Evolutionary conservation across 306 rosid genomes (phyloP), one percentile per base, ranked within the genome.

Genomic region (Prunus kanzakura): DNA sequence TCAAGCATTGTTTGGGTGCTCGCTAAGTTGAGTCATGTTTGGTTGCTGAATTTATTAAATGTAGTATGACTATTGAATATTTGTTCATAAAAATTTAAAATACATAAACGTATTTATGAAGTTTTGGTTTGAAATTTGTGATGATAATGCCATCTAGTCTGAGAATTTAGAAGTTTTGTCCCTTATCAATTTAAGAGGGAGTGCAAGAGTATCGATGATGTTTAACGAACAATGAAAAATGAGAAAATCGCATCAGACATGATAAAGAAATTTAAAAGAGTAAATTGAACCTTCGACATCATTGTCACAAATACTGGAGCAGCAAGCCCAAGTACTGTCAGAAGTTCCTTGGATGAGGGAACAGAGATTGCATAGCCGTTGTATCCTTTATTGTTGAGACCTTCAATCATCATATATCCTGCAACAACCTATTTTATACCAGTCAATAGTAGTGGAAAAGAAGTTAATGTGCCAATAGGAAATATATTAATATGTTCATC

Each of bases 401-500:
- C 52, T 81, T 79, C 93, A 84, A 92, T 83, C 96, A 92, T 94
- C 98, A 94, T 90, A 84, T 76, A 91, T 30, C 85, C 95, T 73
- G 98, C 95, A 82, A 91, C 88, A 76, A 90, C 92, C 98, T 94
- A 80, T 62, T 77, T 65, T 22, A 65, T 15, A 15, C 15, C n/a
- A 32, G 51, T 83, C 25, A 79, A 54, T 56, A 67, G 71, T 54
- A 73, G 32, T 27, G 76, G 38, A 74, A 49, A 63, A 60, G 64
- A 70, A 70, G 81, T 71, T 35, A 70, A 29, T 23, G 13, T 80
- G 18, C 23, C 45, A 65, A 46, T 3, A 55, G 45, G 49, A 22
- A 7, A n/a, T 4, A 15, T 50, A 63, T 30, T 19, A 29, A 70
- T 29, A 16, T 58, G 23, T 23, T 66, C 49, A 11, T 76, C 67